Evolutionary conservation across 1,139 yeast species (phyloP).

Genomic region (Magnusiomyces clavatus): DNA sequence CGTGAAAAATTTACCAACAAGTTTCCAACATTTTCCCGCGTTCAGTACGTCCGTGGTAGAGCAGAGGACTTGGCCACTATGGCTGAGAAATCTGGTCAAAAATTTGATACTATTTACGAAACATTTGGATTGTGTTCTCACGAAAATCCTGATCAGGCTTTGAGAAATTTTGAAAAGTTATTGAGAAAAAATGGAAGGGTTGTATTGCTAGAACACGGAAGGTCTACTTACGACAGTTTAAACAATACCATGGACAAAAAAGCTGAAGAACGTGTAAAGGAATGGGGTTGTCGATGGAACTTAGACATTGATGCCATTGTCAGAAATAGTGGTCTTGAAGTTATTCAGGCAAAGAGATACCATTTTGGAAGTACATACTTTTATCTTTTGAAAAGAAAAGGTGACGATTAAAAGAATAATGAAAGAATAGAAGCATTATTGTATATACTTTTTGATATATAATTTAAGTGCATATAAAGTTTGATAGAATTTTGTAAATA

Average conservation of each 20-base stretch:
- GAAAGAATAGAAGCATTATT: background rate
- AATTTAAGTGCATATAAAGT: too few species aligned
- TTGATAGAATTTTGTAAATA: background rate
- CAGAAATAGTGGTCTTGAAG: constrained; percentile 75
- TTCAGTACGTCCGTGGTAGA: constrained; percentile 83
- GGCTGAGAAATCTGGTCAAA: constrained; percentile 39
- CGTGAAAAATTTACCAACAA: constrained; percentile 60
- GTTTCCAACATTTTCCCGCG: constrained; percentile 60
- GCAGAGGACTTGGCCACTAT: constrained; percentile 73
- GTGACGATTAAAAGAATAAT: constrained; percentile 9
- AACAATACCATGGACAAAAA: constrained; percentile 76
- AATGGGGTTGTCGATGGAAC: constrained; percentile 98
- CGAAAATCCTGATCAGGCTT: constrained; percentile 79
- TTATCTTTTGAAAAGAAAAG: constrained; percentile 25
- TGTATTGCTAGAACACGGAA: constrained; percentile 83
- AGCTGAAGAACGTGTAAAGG: constrained; percentile 73
- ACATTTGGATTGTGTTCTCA: constrained; percentile 96
- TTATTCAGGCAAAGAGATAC: constrained; percentile 68
- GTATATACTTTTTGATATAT: background rate
- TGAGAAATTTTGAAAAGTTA: constrained; percentile 61
- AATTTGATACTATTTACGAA: constrained; percentile 86
- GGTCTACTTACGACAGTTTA: constrained; percentile 70
- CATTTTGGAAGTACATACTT: constrained; percentile 82
- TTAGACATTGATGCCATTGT: constrained; percentile 82
- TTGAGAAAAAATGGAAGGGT: constrained; percentile 90